These are phyloP conservation scores for Suillus luteus DNA, from an alignment of 768 basidiomycete genomes.

Conservation along the genomic window DNA sequence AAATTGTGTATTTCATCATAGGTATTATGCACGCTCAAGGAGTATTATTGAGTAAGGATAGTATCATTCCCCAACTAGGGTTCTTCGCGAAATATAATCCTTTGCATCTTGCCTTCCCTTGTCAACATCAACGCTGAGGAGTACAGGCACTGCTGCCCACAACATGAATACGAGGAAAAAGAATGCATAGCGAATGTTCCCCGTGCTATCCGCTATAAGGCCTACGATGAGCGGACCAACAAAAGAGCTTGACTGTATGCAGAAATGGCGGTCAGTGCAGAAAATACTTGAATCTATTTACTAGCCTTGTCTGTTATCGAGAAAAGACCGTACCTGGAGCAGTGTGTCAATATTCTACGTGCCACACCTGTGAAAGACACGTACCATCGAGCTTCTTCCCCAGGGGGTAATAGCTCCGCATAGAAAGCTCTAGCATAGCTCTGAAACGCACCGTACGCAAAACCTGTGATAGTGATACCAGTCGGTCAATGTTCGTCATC, in stretches of 20 bases:
- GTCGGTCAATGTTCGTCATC: not conserved
- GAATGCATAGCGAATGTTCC: conserved; percentile 90
- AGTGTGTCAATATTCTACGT: not conserved
- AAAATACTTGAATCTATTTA: conserved; percentile 17
- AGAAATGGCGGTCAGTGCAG: conserved; percentile 8
- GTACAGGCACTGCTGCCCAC: conserved; percentile 76
- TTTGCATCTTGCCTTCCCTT: conserved; percentile 57
- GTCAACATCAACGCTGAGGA: conserved; percentile 70
- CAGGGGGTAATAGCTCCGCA: conserved; percentile 81
- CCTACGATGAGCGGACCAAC: conserved; percentile 90
- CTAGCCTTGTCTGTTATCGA: conserved; percentile 86
- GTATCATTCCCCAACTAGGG: conserved; percentile 3
- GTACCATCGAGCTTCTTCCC: conserved; percentile 89
- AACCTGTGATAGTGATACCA: conserved; percentile 40
- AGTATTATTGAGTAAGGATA: not conserved
- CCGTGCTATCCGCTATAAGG: conserved; percentile 82
- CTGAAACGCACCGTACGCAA: conserved; percentile 89
- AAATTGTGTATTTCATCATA: conserved; percentile 1
- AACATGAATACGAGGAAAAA: conserved; percentile 86
- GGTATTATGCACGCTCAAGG: not conserved
- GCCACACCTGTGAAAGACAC: conserved; percentile 16
- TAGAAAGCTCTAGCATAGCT: conserved; percentile 87
- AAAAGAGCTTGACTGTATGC: conserved; percentile 80
- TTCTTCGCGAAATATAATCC: conserved; percentile 26
- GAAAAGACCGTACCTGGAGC: conserved; percentile 66